Percentiles rank a stretch among this genome's conserved stretches.
phyloP scores from a whole-genome alignment of 495 filamentous ascomycete species.

The Daldinia vernicosa region DNA sequence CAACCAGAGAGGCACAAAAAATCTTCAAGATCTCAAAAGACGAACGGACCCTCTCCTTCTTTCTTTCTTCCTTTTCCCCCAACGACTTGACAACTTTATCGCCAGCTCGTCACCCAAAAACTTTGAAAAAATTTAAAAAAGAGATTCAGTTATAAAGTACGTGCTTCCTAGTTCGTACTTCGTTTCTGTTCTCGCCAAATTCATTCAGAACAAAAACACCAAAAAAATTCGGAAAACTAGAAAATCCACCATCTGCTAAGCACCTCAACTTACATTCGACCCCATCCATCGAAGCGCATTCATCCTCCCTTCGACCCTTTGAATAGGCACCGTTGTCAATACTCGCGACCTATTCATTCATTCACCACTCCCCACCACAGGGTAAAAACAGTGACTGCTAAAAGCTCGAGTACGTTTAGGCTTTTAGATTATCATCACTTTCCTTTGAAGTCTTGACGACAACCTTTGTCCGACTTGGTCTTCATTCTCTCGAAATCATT shows the following conservation, averaged over 20 bases:
- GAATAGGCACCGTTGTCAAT: conserved; percentile 27
- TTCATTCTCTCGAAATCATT: conserved; percentile 34
- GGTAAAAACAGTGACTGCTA: conserved; percentile 1
- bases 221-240: conserved; percentile 64
- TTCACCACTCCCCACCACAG: neutral
- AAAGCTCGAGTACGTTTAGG: conserved; percentile 34
- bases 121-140: conserved; percentile 44
- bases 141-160: conserved; percentile 48
- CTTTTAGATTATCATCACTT: conserved; percentile 12
- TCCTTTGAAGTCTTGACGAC: conserved; percentile 37
- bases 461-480: conserved; percentile 24
- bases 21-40: conserved; percentile 46
- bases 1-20: conserved; percentile 50
- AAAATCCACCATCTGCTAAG: conserved; percentile 41
- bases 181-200: conserved; percentile 55
- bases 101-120: conserved; percentile 45
- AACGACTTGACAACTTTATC: conserved; percentile 51
- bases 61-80: conserved; percentile 30
- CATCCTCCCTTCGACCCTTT: conserved; percentile 20
- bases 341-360: conserved; percentile 19
- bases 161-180: conserved; percentile 45
- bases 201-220: conserved; percentile 55
- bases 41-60: conserved; percentile 33
- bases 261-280: conserved; percentile 29
- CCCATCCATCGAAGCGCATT: conserved; percentile 20